Base-by-base conservation (phyloP, 2,329 filamentous ascomycete species). In the Hypoxylon sp. region DNA sequence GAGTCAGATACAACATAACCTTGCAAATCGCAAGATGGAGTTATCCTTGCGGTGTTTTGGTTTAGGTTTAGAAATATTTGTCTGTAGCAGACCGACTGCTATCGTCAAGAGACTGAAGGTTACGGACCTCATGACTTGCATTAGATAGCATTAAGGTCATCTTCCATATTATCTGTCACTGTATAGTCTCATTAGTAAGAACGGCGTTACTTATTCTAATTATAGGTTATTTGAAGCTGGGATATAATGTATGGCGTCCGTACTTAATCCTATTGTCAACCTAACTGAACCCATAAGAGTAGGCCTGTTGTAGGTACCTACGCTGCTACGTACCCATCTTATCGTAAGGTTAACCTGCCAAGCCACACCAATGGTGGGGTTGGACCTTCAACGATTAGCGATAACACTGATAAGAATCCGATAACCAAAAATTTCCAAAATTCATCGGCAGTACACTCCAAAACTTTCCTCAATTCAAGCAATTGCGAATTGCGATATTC, bases 341-440 rank as follows among this genome's bases (percentile, higher is more conserved):
- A 31, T 24, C 10, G 14, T 59, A 46, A 42, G 33, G 44, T 14
- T 29, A 24, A 11, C 35, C n/a, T 48, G 51, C 66, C 51, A 66
- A 70, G 67, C 67, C 26, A 47, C 33, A 60, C 42, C 29, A 61
- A 65, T 68, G 73, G 74, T 77, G 75, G 75, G 74, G 74, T 70
- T 66, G 4, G 66, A 62, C 71, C 70, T 66, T 47, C 44, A 8
- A 61, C 33, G 55, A 59, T 31, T 58, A 55, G 39, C 73, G 75
- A 77, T 77, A 76, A 76, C 71, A 54, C 17, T 54, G 74, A 76
- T 76, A 76, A 74, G 67, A 68, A 60, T 31, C 59, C 50, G 60
- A 74, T 65, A 73, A 69, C 63, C 60, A 71, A 75, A 78, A 70
- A 78, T 75, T 71, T 69, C 62, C 71, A 71, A 72, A 73, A 73